phyloP scores from a whole-genome alignment of 257 asterid genomes.

The Solanum etuberosum region DNA sequence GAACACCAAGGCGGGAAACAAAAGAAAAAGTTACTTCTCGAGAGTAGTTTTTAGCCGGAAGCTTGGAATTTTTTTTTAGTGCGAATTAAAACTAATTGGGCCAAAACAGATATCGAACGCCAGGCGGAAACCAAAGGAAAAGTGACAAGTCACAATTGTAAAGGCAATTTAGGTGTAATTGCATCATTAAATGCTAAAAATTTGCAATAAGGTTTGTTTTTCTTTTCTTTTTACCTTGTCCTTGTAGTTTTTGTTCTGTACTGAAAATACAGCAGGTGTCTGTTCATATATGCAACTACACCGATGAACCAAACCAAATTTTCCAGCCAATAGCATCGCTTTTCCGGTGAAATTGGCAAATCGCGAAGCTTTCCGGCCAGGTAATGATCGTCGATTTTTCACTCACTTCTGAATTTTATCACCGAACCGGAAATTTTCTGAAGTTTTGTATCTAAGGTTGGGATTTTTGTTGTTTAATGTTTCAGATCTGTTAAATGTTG shows the following conservation, averaged over 20 bases:
- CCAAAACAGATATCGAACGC: no score
- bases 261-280: neutral
- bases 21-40: neutral
- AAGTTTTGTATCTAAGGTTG: neutral
- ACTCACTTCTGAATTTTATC: neutral
- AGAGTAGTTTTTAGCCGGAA: neutral
- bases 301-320: neutral
- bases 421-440: neutral
- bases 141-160: neutral
- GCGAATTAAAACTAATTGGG: no score
- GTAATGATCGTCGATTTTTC: conserved; percentile 10
- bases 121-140: neutral
- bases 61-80: no score
- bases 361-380: conserved; percentile 16
- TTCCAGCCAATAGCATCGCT: neutral
- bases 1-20: neutral
- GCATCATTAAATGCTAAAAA: neutral
- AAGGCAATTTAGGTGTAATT: neutral
- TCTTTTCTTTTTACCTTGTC: neutral
- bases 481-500: conserved; percentile 57
- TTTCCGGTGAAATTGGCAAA: conserved; percentile 5
- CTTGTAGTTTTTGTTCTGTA: neutral
- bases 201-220: neutral
- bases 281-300: neutral
- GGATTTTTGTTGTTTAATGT: conserved; percentile 11